These are phyloP conservation scores for Coelastrella sp. DNA, from an alignment of 139 green algal species.

Conservation along the genomic window DNA sequence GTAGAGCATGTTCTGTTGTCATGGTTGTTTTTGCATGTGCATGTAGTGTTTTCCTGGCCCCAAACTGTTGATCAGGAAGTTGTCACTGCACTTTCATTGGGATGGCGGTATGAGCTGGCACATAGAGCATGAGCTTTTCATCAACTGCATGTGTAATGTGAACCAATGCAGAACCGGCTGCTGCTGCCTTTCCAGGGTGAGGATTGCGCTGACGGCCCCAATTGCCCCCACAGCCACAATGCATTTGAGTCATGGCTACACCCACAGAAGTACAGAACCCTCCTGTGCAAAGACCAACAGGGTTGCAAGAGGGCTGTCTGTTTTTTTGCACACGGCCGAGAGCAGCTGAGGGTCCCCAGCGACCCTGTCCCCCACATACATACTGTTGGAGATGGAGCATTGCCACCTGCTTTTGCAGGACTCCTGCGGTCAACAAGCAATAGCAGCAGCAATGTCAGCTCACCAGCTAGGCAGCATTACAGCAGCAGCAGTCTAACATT, in stretches of 20 bases:
- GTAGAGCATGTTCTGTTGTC: not conserved
- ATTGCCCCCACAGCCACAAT: not conserved
- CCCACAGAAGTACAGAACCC: not conserved
- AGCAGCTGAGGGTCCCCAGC: not conserved
- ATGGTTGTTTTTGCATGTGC: too few species aligned
- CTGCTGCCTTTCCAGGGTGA: not conserved
- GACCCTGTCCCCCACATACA: not conserved
- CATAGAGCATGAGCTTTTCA: not conserved
- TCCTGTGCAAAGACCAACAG: not conserved
- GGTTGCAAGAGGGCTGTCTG: not conserved
- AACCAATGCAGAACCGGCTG: not conserved
- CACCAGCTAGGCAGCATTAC: not conserved
- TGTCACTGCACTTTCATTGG: too few species aligned
- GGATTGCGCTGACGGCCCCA: not conserved
- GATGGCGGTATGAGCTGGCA: too few species aligned
- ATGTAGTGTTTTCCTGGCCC: too few species aligned
- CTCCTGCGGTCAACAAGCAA: not conserved
- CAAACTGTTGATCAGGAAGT: too few species aligned
- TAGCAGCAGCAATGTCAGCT: not conserved
- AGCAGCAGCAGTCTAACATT: not conserved
- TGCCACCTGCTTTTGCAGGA: not conserved
- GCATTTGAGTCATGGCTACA: not conserved
- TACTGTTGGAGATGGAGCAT: not conserved
- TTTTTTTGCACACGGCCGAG: not conserved
- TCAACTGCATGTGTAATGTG: not conserved